Base-by-base conservation (phyloP, 2,329 filamentous ascomycete species). In the Escovopsis weberi region DNA sequence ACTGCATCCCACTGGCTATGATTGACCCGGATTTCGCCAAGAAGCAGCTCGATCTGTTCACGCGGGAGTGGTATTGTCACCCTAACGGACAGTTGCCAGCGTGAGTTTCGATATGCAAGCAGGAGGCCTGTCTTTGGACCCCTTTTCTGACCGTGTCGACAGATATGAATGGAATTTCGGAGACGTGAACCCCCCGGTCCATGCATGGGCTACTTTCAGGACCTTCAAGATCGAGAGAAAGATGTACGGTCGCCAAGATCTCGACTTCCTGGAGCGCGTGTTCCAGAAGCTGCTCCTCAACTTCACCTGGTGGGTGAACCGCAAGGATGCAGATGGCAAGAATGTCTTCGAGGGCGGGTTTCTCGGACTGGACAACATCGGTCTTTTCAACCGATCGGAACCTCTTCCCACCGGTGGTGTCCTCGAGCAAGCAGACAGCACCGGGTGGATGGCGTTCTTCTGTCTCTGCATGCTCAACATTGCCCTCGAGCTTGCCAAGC, bases 291-390 rank as follows among this genome's bases (percentile, higher is more conserved):
- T 96, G 46, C 69, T 96, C 23, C 70, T 96, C 48, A 96, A 96
- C 66, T 96, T 96, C 61, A 96, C 91, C 4, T 96, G 91, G 91
- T 96, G 89, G 89, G 89, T 95, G 18, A 96, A 96, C 60, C 82
- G 89, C 45, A 96, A 96, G 63, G 89, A 96, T 54, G 74, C 75
- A 10, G 85, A 94, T 9, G 89, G 87, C 54, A 96, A 96, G 67
- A 95, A 96, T 55, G 83, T 96, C 26, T 96, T 96, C 52, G 91
- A 96, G 58, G 91, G 89, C 51, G 89, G 89, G 37, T 96, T 96
- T 70, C 69, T 96, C 7, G 89, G 89, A 38, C 69, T 96, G 41
- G 89, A 96, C 74, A 96, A 96, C 59, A 96, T 96, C 60, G 91
- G 91, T 42, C 67, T 96, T 33, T 96, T 96, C 74, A 96, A 96